phyloP scores from a whole-genome alignment of 2,329 filamentous ascomycete genomes.

The Pyricularia pennisetigena region DNA sequence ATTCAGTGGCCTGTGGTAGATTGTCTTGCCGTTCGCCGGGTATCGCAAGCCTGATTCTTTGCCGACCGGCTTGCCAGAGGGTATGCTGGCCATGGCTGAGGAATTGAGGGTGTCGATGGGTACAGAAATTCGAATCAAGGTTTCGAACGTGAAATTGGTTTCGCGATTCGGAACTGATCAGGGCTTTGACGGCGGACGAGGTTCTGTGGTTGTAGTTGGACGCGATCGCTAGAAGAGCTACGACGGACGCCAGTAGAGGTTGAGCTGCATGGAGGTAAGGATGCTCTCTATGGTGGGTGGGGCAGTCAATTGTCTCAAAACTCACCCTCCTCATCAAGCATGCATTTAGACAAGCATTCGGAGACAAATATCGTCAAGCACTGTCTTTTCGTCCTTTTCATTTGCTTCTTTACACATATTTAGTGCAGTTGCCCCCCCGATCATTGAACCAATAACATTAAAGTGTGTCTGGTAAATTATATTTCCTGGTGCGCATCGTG shows the following conservation, averaged over 20 bases:
- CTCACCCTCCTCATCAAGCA: not conserved
- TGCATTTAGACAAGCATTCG: not conserved
- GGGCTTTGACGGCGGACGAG: not conserved
- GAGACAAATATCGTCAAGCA: too few species aligned
- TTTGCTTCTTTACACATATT: not conserved
- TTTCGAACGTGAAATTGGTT: not conserved
- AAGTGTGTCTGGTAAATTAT: not conserved
- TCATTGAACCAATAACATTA: not conserved
- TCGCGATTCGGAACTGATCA: not conserved
- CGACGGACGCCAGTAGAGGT: not conserved
- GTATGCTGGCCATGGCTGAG: conserved; percentile 37
- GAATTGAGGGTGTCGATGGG: not conserved
- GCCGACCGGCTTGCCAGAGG: conserved; percentile 32
- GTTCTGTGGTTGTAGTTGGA: not conserved
- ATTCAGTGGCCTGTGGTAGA: conserved; percentile 93
- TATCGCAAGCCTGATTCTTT: conserved; percentile 63
- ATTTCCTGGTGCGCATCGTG: not conserved
- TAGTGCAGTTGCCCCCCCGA: not conserved
- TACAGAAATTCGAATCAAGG: not conserved
- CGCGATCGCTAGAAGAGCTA: not conserved
- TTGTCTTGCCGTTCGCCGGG: conserved; percentile 89
- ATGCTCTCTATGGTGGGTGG: not conserved
- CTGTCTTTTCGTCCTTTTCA: too few species aligned
- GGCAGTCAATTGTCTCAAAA: not conserved
- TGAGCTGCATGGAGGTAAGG: not conserved